Evolutionary conservation across 768 basidiomycete species (phyloP).

Genomic region (Hericium coralloides): DNA sequence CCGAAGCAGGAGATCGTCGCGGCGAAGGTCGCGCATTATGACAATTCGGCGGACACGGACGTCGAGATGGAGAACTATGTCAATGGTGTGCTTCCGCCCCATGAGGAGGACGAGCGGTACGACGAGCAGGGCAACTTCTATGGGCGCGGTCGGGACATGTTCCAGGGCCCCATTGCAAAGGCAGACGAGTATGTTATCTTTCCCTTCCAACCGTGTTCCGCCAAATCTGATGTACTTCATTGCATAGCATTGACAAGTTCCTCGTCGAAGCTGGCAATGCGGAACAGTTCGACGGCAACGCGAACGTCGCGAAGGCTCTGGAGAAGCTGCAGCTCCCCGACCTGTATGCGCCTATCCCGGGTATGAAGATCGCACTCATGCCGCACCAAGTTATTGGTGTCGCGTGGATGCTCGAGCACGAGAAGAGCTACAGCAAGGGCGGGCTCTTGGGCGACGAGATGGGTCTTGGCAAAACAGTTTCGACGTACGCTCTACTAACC

Average conservation of each 20-base stretch:
- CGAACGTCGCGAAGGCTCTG: constrained; percentile 48
- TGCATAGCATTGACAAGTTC: constrained; percentile 43
- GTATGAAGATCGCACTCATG: constrained; percentile 55
- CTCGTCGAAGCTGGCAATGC: constrained; percentile 46
- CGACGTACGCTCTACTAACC: constrained; percentile 14
- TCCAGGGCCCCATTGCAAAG: constrained; percentile 35
- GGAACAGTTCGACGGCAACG: constrained; percentile 50
- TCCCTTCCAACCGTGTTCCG: not conserved
- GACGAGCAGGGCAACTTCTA: constrained; percentile 40
- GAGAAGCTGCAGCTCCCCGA: constrained; percentile 40
- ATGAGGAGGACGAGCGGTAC: constrained; percentile 20
- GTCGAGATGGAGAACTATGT: not conserved
- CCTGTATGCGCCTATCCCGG: constrained; percentile 41
- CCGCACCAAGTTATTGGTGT: constrained; percentile 56
- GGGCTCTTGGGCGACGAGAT: constrained; percentile 29
- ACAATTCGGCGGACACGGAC: not conserved
- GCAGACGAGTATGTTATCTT: constrained; percentile 38
- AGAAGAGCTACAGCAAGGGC: constrained; percentile 22
- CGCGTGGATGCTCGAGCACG: constrained; percentile 33
- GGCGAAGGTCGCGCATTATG: not conserved
- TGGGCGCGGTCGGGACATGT: constrained; percentile 37
- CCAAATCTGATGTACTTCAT: not conserved
- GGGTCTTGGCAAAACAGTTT: constrained; percentile 46
- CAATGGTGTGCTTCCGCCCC: not conserved
- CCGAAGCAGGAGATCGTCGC: not conserved